Base-by-base conservation (phyloP, 2,329 filamentous ascomycete genomes). In the Graphilbum fragrans region DNA sequence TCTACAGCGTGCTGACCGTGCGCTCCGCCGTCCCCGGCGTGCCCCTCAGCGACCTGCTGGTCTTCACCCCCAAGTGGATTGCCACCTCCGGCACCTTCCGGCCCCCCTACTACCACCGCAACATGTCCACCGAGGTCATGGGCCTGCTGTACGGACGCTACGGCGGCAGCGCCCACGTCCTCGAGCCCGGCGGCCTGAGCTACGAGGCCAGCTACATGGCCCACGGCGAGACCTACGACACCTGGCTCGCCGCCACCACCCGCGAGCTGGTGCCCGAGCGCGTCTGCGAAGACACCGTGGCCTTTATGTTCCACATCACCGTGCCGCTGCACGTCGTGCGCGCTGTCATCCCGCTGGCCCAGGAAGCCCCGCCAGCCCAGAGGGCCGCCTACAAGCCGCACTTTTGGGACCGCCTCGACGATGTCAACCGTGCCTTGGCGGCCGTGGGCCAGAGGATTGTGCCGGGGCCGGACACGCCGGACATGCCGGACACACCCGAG, bases 1-100 rank as follows among this genome's bases (percentile, higher is more conserved):
- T 82, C 50, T 82, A 73, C 58, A 77, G 72, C 3, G 78, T 83
- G 3, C 62, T 81, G 4, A 80, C 78, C 0, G 74, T 74, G 2
- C 70, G 63, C 42, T 74, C 72, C 18, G 63, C 60, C 16, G 63
- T 67, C 37, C 64, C 69, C 0, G 69, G 70, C 9, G 72, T 72
- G 0, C 68, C 74, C 2, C 57, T 76, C 3, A 70, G 70, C 0
- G 80, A 83, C 56, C 82, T 82, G 47, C 67, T 82, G 36, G 74
- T 79, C 56, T 82, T 83, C 56, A 74, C 76, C 0, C 77, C 78
- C 0, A 66, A 76, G 17, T 82, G 78, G 78, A 66, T 77, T 14
- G 73, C 80, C 1, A 68, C 71, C 0, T 69, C 72, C 37, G 67
- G 69, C 44, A 80, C 77, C 0, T 81, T 79, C 59, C 67, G 77